Base-by-base conservation (phyloP, 2,329 filamentous ascomycete species). In the Phialocephala subalpina region DNA sequence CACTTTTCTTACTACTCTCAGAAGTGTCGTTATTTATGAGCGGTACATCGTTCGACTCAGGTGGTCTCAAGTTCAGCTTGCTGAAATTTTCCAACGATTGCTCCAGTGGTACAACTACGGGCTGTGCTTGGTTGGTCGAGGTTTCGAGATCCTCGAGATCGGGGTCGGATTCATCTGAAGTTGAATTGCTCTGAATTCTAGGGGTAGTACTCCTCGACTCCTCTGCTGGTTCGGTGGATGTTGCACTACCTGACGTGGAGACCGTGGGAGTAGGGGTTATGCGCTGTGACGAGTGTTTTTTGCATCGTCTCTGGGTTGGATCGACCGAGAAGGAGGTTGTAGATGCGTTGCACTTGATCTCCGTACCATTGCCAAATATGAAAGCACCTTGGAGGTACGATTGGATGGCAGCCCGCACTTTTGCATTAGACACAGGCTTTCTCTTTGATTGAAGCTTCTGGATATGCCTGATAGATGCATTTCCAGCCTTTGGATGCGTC, bases 281-380 rank as follows among this genome's bases (percentile, higher is more conserved):
- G 45, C 22, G 20, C 45, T 12, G 22, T 9, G 22, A 14, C 20
- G 7, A 16, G 12, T 42, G 4, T 14, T 14, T 11, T 3, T 49
- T 49, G 20, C 6, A 22, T 49, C 6, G 45, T 42, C n/a, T 27
- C 9, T 47, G 42, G 16, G 3, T n/a, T 2, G 3, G 2, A n/a
- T 22, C 18, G 22, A n/a, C 6, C 5, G 25, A 12, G 7, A 11
- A 29, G 22, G 18, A 33, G 5, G 29, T 33, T 22, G 27, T 18
- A 18, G 4, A 11, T 2, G 3, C 27, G 18, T 14, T 16, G 29
- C 57, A 58, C 14, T 18, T 42, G 16, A 25, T 56, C 14, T 55
- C 35, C 22, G 45, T 33, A 8, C 38, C 60, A 55, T 38, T 53
- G 14, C 60, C 60, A 45, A 62, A 62, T 20, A 62, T 49, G 25